Conservation (phyloP, 2,329 filamentous ascomycete species). For the Penicillium aurantiogriseum region DNA sequence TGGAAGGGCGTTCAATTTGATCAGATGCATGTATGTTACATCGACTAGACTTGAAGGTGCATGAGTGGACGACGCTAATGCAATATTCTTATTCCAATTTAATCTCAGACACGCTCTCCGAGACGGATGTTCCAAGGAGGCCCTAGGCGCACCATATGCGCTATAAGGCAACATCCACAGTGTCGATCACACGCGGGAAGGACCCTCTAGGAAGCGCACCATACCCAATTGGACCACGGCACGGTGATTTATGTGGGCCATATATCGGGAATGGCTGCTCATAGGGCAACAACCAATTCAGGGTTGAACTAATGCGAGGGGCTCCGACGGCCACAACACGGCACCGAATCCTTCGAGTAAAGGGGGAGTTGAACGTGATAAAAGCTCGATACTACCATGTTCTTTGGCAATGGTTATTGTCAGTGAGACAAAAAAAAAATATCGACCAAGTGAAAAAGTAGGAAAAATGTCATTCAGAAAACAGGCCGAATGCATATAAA, state of each 20-base stretch:
- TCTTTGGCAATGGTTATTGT: neutral
- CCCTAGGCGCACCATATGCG: neutral
- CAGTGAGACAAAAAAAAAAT: no score
- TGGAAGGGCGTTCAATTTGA: neutral
- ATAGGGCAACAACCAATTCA: neutral
- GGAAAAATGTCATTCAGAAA: neutral
- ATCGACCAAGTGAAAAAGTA: neutral
- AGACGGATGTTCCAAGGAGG: neutral
- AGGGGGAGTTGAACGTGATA: neutral
- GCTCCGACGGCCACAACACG: neutral
- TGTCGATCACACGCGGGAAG: neutral
- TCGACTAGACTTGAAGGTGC: neutral
- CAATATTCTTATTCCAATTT: neutral
- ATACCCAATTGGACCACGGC: neutral
- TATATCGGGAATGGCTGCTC: neutral
- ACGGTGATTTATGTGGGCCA: neutral
- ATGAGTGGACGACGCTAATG: neutral
- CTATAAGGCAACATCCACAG: neutral
- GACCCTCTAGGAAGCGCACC: neutral
- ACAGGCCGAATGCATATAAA: neutral
- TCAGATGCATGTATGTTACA: neutral
- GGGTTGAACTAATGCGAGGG: neutral
- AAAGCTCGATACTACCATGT: neutral
- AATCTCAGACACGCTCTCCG: neutral
- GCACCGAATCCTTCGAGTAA: neutral